A percentile compares a stretch with the other conserved stretches of the same genome.
These are phyloP conservation scores for Mycena venus DNA, from an alignment of 768 basidiomycete genomes.

Conservation along the genomic window DNA sequence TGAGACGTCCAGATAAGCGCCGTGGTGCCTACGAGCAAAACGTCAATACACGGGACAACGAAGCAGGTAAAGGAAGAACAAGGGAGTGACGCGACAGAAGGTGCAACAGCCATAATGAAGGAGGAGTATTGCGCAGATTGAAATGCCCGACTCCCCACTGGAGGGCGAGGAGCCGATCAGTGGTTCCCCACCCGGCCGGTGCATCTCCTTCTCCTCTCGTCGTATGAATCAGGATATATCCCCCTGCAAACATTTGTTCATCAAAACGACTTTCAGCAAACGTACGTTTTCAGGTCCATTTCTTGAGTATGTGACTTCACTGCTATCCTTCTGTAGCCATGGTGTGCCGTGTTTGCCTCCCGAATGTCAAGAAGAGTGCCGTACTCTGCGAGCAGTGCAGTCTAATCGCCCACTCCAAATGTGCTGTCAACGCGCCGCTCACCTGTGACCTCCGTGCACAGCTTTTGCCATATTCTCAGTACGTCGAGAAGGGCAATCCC, in stretches of 20 bases:
- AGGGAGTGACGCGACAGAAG: too few relatives aligned
- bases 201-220: slow-evolving; percentile 55
- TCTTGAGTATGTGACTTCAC: too few relatives aligned
- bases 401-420: slow-evolving; percentile 88
- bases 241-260: slow-evolving; percentile 79
- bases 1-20: too few relatives aligned
- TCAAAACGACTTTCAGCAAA: too few relatives aligned
- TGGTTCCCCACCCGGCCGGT: slow-evolving; percentile 53
- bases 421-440: slow-evolving; percentile 77
- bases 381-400: slow-evolving; percentile 92
- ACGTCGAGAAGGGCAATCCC: slow-evolving; percentile 77
- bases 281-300: too few relatives aligned
- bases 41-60: too few relatives aligned
- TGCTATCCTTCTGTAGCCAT: too few relatives aligned
- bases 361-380: slow-evolving; percentile 85
- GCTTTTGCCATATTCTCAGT: slow-evolving; percentile 82
- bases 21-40: too few relatives aligned
- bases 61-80: too few relatives aligned
- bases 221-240: slow-evolving; percentile 65
- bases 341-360: slow-evolving; percentile 88
- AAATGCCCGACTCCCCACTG: slow-evolving; percentile 55
- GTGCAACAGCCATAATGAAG: too few relatives aligned
- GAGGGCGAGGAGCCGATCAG: slow-evolving; percentile 55
- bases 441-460: slow-evolving; percentile 88
- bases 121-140: slow-evolving; percentile 63